Conservation (phyloP, 495 filamentous ascomycete species). For the Sporormia fimetaria region DNA sequence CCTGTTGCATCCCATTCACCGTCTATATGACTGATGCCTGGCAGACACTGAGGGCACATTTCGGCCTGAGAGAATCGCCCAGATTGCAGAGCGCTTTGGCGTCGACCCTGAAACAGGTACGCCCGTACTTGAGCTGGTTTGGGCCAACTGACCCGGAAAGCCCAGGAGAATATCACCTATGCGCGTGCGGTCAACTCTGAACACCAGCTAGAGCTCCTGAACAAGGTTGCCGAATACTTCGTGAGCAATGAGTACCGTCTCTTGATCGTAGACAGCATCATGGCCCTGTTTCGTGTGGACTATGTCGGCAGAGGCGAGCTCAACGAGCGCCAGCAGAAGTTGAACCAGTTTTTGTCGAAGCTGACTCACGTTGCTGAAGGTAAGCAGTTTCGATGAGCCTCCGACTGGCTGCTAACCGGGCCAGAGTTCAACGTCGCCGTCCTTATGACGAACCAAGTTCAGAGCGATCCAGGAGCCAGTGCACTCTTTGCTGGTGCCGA, state of each 20-base stretch:
- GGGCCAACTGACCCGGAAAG: constrained; percentile 32
- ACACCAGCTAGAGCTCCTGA: constrained; percentile 62
- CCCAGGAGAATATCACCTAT: constrained; percentile 66
- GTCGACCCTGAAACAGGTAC: constrained; percentile 27
- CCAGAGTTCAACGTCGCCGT: constrained; percentile 72
- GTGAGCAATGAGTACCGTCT: constrained; percentile 58
- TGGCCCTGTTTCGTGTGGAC: constrained; percentile 68
- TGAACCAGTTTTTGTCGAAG: constrained; percentile 59
- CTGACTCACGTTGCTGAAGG: constrained; percentile 65
- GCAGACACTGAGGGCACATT: constrained; percentile 70
- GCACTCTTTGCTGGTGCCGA: constrained; percentile 70
- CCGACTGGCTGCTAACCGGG: too few relatives aligned
- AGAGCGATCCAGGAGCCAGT: constrained; percentile 69
- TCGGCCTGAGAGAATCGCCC: constrained; percentile 56
- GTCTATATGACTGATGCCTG: constrained; percentile 1
- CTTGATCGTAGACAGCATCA: constrained; percentile 67
- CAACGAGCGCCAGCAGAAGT: constrained; percentile 64
- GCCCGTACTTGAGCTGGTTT: constrained; percentile 5
- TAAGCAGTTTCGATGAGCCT: too few relatives aligned
- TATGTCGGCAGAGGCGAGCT: constrained; percentile 65
- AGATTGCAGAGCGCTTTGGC: constrained; percentile 67
- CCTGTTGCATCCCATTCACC: not conserved
- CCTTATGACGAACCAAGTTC: constrained; percentile 73
- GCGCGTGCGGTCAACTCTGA: constrained; percentile 63
- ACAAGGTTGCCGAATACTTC: constrained; percentile 54